These are phyloP conservation scores for Cymodocea nodosa DNA, from an alignment of 116 monocot genomes.

Conservation along the genomic window DNA sequence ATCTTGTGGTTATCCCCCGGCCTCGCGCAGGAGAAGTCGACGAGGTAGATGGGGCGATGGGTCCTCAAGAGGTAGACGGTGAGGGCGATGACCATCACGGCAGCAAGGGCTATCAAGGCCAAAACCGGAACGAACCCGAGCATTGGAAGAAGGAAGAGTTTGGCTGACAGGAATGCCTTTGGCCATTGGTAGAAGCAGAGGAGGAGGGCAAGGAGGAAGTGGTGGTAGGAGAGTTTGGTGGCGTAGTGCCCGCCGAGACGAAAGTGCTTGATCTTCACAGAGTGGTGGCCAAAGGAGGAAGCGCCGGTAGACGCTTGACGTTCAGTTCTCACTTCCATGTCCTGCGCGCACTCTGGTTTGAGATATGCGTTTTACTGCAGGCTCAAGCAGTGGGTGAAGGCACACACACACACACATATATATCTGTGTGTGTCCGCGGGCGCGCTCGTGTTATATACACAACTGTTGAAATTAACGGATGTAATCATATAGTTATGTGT, in stretches of 20 bases:
- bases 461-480: too few relatives aligned
- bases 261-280: constrained; percentile 33
- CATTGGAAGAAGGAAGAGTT: background rate
- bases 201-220: background rate
- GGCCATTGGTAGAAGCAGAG: constrained; percentile 1
- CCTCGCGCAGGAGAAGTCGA: constrained; percentile 22
- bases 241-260: constrained; percentile 13
- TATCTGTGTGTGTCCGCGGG: too few relatives aligned
- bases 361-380: too few relatives aligned
- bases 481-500: too few relatives aligned
- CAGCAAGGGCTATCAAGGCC: constrained; percentile 7
- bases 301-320: background rate
- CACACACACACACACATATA: too few relatives aligned
- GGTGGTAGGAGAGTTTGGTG: background rate
- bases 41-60: constrained; percentile 13
- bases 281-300: constrained; percentile 5
- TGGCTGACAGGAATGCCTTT: background rate
- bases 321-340: background rate
- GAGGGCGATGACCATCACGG: background rate
- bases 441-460: too few relatives aligned
- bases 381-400: too few relatives aligned
- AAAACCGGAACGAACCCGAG: constrained; percentile 14
- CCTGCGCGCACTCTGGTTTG: background rate
- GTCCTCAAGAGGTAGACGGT: constrained; percentile 7
- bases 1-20: constrained; percentile 11